These are phyloP conservation scores for Cymbopogon citratus DNA, from an alignment of 176 grass and related monocot genomes.

Conservation along the genomic window DNA sequence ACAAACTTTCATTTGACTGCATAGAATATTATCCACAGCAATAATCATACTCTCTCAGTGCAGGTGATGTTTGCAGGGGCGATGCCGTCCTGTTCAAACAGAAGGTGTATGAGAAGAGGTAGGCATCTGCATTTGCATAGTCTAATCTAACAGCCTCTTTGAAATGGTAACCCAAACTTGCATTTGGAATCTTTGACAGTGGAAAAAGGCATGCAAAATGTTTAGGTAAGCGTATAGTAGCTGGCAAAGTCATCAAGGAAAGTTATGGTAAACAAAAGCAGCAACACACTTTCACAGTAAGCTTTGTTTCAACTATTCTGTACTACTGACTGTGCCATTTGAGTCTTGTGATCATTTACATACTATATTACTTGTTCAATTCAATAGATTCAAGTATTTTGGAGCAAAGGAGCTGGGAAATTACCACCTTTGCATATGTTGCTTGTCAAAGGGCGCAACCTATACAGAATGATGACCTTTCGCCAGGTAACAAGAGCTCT, in stretches of 20 bases:
- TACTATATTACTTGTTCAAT: conserved; percentile 11
- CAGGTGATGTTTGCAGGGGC: conserved; percentile 75
- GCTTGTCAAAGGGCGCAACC: conserved; percentile 71
- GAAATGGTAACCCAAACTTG: background rate
- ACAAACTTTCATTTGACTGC: background rate
- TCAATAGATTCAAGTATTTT: conserved; percentile 63
- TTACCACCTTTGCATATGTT: conserved; percentile 51
- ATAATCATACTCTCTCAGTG: background rate
- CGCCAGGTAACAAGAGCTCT: conserved; percentile 44
- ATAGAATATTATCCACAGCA: background rate
- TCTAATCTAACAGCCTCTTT: background rate
- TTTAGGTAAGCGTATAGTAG: conserved; percentile 56
- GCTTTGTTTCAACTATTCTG: conserved; percentile 6
- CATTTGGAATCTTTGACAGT: conserved; percentile 18
- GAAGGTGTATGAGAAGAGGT: conserved; percentile 51
- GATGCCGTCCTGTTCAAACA: conserved; percentile 65
- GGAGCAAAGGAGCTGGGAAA: conserved; percentile 54
- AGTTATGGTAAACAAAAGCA: conserved; percentile 71
- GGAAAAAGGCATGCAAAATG: conserved; percentile 42
- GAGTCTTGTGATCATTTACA: background rate
- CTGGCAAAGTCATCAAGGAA: conserved; percentile 69
- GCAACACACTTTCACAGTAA: conserved; percentile 78
- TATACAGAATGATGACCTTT: conserved; percentile 68
- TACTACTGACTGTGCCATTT: background rate
- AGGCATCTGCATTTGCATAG: background rate